A percentile compares a stretch with the other conserved stretches of the same genome.
Conservation (phyloP, 306 rosid genomes). For the Gillenia trifoliata region DNA sequence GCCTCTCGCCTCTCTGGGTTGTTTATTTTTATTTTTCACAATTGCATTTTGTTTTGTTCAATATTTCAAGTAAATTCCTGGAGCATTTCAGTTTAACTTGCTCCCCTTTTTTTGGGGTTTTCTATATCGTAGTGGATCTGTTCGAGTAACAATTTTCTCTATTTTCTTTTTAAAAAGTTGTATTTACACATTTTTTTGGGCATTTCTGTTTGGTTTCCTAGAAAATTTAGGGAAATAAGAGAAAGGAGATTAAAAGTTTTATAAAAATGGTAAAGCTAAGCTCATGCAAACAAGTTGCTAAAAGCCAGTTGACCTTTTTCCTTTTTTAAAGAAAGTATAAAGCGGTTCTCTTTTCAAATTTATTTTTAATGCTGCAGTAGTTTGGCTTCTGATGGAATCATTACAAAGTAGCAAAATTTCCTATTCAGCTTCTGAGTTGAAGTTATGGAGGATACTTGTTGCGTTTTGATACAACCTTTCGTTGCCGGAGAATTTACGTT, state of each 20-base stretch:
- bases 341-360: background rate
- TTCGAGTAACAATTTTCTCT: no score
- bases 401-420: background rate
- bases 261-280: background rate
- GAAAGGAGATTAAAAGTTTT: background rate
- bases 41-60: background rate
- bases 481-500: background rate
- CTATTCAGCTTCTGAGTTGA: background rate
- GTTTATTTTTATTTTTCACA: background rate
- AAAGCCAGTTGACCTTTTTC: conserved; percentile 6
- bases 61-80: background rate
- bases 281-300: conserved; percentile 6
- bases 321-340: background rate
- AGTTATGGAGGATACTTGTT: conserved; percentile 2
- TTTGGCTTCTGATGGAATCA: background rate
- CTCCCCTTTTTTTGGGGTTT: background rate
- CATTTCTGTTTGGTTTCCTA: conserved; percentile 8
- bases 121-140: conserved; percentile 23
- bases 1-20: background rate
- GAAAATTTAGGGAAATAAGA: conserved; percentile 9
- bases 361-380: background rate
- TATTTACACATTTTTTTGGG: background rate
- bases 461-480: conserved; percentile 1
- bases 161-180: no score
- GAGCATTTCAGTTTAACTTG: background rate